These are phyloP conservation scores for Tetradesmus obliquus DNA, from an alignment of 139 green algal genomes.

Conservation along the genomic window DNA sequence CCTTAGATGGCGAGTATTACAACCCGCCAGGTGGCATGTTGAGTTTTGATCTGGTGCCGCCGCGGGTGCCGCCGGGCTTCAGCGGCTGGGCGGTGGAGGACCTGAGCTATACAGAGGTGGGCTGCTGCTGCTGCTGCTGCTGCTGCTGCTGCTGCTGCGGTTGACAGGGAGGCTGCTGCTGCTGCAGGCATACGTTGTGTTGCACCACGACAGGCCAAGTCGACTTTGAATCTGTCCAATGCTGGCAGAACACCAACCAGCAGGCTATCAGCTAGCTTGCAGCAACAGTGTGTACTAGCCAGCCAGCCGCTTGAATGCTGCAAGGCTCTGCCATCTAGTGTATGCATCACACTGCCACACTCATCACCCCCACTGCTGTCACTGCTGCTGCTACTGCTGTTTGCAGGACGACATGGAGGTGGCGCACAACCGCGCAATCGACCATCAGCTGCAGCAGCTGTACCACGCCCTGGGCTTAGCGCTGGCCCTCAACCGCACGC, in stretches of 20 bases:
- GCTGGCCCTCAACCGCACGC: constrained; percentile 8
- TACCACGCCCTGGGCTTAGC: constrained; percentile 1
- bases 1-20: not conserved
- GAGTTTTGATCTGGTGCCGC: constrained; percentile 13
- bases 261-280: too few species aligned
- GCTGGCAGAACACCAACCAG: too few species aligned
- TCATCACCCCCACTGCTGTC: not conserved
- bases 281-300: too few species aligned
- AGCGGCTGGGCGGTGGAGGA: not conserved
- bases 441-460: constrained; percentile 25
- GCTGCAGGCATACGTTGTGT: too few species aligned
- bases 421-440: constrained; percentile 4
- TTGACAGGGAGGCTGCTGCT: too few species aligned
- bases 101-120: constrained; percentile 1
- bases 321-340: too few species aligned
- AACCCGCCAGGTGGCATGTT: not conserved
- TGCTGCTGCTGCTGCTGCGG: not conserved
- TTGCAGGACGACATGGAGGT: constrained; percentile 16
- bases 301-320: too few species aligned
- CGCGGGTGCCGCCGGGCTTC: not conserved
- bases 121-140: not conserved
- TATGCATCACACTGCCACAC: not conserved
- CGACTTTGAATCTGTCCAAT: too few species aligned
- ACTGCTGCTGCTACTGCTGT: not conserved
- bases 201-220: too few species aligned